Percentiles rank a stretch among this genome's conserved stretches.
These are phyloP conservation scores for Ganoderma sinense DNA, from an alignment of 1,284 basidiomycete species.

Conservation along the genomic window DNA sequence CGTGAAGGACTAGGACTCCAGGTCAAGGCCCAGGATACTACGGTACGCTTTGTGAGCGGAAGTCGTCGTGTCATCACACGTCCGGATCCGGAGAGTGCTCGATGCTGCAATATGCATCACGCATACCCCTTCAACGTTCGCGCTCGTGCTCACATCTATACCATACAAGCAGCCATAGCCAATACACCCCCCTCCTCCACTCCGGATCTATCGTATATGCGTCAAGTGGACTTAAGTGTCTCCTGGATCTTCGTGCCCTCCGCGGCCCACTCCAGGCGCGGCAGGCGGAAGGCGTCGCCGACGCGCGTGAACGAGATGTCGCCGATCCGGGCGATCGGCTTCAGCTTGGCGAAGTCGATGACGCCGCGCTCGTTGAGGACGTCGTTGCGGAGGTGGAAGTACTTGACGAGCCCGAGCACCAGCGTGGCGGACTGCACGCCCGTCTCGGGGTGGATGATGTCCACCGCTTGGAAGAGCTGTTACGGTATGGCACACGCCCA, in stretches of 20 bases:
- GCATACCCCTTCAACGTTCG: no score
- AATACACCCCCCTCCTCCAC: background rate
- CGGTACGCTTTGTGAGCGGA: no score
- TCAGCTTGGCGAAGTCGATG: constrained; percentile 67
- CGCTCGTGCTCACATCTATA: background rate
- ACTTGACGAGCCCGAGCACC: constrained; percentile 69
- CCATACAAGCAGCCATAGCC: background rate
- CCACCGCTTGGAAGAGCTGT: constrained; percentile 62
- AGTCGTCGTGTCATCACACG: no score
- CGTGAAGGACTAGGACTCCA: no score
- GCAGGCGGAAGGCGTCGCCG: constrained; percentile 62
- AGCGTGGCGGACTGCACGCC: constrained; percentile 61
- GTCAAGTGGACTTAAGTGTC: constrained; percentile 16
- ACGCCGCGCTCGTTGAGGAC: constrained; percentile 54
- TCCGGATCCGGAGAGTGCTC: no score
- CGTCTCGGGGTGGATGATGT: constrained; percentile 54
- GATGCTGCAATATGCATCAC: no score
- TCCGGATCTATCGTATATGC: background rate
- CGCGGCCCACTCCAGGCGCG: constrained; percentile 61
- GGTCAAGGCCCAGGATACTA: no score
- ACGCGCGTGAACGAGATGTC: constrained; percentile 65
- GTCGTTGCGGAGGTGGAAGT: constrained; percentile 65
- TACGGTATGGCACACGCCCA: constrained; percentile 32
- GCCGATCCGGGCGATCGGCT: constrained; percentile 69
- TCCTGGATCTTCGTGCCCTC: constrained; percentile 31